These are phyloP conservation scores for Podospora tetraspora DNA, from an alignment of 495 filamentous ascomycete genomes.

Conservation along the genomic window DNA sequence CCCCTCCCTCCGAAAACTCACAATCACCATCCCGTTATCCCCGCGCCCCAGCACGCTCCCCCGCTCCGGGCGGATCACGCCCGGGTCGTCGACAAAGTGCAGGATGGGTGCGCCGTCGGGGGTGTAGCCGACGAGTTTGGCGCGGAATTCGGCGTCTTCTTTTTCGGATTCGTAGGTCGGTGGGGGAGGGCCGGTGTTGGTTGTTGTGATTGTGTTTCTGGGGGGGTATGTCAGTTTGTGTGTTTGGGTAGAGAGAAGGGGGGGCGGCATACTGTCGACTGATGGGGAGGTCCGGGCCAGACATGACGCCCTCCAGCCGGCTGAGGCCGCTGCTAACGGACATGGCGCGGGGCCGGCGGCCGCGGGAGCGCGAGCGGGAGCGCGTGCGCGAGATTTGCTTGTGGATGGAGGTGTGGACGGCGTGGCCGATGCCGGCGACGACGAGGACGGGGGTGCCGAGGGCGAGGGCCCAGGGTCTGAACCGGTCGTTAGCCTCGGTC, in stretches of 20 bases:
- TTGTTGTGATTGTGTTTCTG: not conserved
- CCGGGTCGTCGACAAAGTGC: conserved; percentile 25
- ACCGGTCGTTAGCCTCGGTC: not conserved
- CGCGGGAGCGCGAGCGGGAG: conserved; percentile 12
- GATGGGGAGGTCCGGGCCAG: conserved; percentile 20
- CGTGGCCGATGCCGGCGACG: conserved; percentile 39
- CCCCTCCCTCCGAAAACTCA: conserved; percentile 19
- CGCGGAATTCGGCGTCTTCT: conserved; percentile 21
- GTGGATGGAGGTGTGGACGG: conserved; percentile 33
- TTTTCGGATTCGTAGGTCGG: conserved; percentile 25
- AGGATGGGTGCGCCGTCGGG: conserved; percentile 25
- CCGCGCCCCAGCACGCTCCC: conserved; percentile 24
- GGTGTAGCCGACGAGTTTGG: conserved; percentile 34
- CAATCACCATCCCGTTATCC: conserved; percentile 22
- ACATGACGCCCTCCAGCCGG: conserved; percentile 14
- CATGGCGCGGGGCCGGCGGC: conserved; percentile 8
- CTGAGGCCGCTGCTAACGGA: conserved; percentile 15
- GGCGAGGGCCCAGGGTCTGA: conserved; percentile 42
- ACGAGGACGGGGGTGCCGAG: conserved; percentile 48
- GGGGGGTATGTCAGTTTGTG: not conserved
- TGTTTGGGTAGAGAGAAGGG: not conserved
- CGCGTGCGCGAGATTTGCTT: conserved; percentile 24
- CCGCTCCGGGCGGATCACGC: conserved; percentile 14
- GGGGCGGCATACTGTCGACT: conserved; percentile 26
- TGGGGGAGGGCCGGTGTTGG: conserved; percentile 22